phyloP scores from a whole-genome alignment of 257 asterid species.

The Lycium barbarum region DNA sequence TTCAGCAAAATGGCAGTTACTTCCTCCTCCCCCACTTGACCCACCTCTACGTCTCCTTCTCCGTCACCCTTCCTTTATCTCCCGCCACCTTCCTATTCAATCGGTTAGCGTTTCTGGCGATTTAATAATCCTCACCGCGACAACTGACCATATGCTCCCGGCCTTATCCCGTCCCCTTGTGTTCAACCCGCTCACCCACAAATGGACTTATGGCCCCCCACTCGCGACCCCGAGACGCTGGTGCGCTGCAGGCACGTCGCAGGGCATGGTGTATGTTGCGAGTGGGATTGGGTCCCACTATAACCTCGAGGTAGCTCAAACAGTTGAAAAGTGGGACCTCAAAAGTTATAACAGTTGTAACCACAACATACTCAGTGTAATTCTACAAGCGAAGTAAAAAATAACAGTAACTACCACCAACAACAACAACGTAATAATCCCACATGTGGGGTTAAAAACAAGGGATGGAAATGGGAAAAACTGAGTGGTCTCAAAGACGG shows the following conservation, averaged over 20 bases:
- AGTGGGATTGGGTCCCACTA: conserved; percentile 86
- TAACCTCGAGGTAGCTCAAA: conserved; percentile 61
- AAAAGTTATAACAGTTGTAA: background rate
- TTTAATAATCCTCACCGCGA: conserved; percentile 72
- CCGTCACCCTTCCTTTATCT: conserved; percentile 82
- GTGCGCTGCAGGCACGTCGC: conserved; percentile 72
- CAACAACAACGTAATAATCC: too few relatives aligned
- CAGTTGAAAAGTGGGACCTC: conserved; percentile 75
- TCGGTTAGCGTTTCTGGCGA: conserved; percentile 60
- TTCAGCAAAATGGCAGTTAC: conserved; percentile 57
- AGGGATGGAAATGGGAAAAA: conserved; percentile 61
- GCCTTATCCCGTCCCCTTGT: conserved; percentile 73
- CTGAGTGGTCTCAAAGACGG: conserved; percentile 60
- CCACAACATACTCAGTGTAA: too few relatives aligned
- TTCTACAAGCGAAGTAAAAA: too few relatives aligned
- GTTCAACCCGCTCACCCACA: conserved; percentile 47
- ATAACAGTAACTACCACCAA: too few relatives aligned
- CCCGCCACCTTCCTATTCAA: conserved; percentile 78
- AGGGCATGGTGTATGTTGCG: conserved; percentile 58
- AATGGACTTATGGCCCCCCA: conserved; percentile 71
- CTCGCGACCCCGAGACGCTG: conserved; percentile 72
- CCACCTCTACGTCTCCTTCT: conserved; percentile 52
- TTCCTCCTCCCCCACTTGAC: conserved; percentile 64
- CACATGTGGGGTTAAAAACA: conserved; percentile 26
- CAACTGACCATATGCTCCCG: conserved; percentile 65